Evolutionary conservation across 495 filamentous ascomycete genomes (phyloP).

Genomic region (Massariosphaeria phaeospora): DNA sequence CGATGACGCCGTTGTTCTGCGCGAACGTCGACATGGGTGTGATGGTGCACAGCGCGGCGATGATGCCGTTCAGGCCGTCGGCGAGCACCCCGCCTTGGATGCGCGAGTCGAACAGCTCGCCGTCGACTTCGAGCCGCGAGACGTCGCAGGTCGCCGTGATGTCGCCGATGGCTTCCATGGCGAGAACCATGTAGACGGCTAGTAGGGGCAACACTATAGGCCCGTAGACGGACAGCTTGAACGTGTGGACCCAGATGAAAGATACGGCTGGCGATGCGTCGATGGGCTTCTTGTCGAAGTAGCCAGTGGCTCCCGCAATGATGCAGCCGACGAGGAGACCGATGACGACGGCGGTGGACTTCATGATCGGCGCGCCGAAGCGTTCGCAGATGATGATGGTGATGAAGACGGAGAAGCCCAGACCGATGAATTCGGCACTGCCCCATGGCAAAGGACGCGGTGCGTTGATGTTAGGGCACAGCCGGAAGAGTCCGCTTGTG

Average conservation of each 20-base stretch:
- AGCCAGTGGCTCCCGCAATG: conserved; percentile 76
- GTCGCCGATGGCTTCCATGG: conserved; percentile 85
- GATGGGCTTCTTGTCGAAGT: conserved; percentile 71
- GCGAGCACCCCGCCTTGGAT: conserved; percentile 87
- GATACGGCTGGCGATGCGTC: conserved; percentile 65
- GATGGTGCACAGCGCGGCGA: conserved; percentile 79
- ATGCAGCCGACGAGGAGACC: conserved; percentile 84
- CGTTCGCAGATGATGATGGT: conserved; percentile 82
- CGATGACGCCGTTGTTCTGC: conserved; percentile 92
- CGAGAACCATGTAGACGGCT: conserved; percentile 81
- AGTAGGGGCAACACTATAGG: conserved; percentile 79
- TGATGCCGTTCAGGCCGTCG: conserved; percentile 75
- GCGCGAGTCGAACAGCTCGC: conserved; percentile 73
- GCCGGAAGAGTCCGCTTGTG: conserved; percentile 49
- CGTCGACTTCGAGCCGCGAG: conserved; percentile 75
- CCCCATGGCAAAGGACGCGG: conserved; percentile 87
- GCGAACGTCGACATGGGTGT: conserved; percentile 77
- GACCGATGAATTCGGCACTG: conserved; percentile 76
- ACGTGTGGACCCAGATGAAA: conserved; percentile 90
- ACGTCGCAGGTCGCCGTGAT: conserved; percentile 76
- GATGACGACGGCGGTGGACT: conserved; percentile 69
- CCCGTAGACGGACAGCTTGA: conserved; percentile 72
- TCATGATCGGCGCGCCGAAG: conserved; percentile 76
- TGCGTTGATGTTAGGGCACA: conserved; percentile 67
- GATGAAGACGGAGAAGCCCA: conserved; percentile 87